phyloP scores from a whole-genome alignment of 306 rosid genomes.

The Cucurbita moschata region DNA sequence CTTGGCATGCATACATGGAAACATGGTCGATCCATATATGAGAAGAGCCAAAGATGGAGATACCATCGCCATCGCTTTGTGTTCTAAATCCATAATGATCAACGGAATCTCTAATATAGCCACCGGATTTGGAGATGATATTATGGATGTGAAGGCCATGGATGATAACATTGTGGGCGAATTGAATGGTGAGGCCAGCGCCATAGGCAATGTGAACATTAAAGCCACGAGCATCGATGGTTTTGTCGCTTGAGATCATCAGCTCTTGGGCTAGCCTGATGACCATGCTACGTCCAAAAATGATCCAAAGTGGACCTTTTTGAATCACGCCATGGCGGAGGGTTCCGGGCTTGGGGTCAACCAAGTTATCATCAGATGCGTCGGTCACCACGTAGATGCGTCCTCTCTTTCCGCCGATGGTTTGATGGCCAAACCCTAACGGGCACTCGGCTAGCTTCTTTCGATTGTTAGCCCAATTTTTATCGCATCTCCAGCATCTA shows the following conservation, averaged over 20 bases:
- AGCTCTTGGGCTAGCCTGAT: background rate
- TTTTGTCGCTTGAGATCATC: background rate
- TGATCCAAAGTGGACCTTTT: background rate
- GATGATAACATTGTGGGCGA: background rate
- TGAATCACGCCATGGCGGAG: background rate
- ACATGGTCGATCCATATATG: background rate
- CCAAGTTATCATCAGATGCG: background rate
- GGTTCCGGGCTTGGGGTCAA: background rate
- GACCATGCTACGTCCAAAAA: background rate
- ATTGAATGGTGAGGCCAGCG: background rate
- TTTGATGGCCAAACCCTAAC: background rate
- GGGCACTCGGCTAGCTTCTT: background rate
- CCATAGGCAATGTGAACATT: background rate
- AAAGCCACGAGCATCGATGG: background rate
- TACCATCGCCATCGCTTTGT: background rate
- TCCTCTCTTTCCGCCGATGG: background rate
- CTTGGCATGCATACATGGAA: background rate
- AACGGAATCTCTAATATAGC: background rate
- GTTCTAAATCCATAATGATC: background rate
- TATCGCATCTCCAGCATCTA: background rate
- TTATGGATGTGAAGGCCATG: background rate
- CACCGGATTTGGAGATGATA: background rate
- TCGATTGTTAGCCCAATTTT: background rate
- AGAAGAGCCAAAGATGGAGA: background rate
- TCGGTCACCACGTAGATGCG: background rate